Evolutionary conservation across 2,329 filamentous ascomycete genomes (phyloP).

Genomic region (Ilyonectria destructans): DNA sequence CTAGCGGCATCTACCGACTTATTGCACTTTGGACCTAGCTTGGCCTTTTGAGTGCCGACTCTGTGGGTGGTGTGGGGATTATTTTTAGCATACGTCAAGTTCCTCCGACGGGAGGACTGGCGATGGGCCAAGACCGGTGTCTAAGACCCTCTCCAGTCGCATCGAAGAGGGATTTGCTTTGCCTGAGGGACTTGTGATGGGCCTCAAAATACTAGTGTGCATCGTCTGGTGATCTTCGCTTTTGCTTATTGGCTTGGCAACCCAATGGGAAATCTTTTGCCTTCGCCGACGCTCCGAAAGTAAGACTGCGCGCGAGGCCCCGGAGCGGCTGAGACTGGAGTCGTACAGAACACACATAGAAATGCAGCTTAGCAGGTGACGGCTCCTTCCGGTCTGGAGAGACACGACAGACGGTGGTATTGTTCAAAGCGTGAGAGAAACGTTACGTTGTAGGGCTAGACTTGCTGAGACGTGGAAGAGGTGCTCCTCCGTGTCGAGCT

Average conservation of each 20-base stretch:
- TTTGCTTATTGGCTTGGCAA: background rate
- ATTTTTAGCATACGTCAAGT: conserved; percentile 9
- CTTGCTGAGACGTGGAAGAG: background rate
- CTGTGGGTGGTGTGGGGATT: conserved; percentile 9
- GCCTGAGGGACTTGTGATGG: background rate
- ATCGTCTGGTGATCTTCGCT: background rate
- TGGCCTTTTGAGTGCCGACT: conserved; percentile 6
- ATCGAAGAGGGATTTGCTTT: background rate
- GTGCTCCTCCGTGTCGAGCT: too few relatives aligned
- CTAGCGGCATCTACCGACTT: background rate
- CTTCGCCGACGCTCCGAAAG: background rate
- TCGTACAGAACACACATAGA: background rate
- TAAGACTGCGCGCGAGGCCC: background rate
- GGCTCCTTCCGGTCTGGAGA: background rate
- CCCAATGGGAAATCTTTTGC: background rate
- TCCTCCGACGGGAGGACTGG: background rate
- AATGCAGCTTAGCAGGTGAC: background rate
- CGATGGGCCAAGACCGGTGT: background rate
- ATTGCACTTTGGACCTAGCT: background rate
- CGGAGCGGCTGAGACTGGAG: background rate
- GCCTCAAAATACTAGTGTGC: background rate
- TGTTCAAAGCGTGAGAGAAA: background rate
- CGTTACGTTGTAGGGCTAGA: background rate
- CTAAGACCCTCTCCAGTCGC: background rate
- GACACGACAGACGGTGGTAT: background rate